Base-by-base conservation (phyloP, 371 early-diverging fungal genomes). In the Mortierella sp. region DNA sequence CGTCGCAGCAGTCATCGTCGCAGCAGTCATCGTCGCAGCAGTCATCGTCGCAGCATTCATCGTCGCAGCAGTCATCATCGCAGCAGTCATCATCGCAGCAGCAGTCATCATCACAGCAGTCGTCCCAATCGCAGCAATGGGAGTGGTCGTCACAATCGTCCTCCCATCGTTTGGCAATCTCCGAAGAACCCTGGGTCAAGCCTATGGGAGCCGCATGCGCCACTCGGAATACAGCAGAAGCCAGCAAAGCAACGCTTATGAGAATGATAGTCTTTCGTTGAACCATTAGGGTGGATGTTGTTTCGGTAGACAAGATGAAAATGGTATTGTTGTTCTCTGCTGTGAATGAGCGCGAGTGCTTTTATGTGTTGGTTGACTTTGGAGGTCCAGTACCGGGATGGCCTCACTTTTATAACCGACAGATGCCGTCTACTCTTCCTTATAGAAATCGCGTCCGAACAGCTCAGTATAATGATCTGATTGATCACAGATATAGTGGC, bases 201-300 rank as follows among this genome's bases (percentile, higher is more conserved):
- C 40, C 66, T 3, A 67, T 34, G 7, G 73, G 73, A n/a, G 62
- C 73, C 0, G 62, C 57, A 28, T 56, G 28, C 31, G 63, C 61
- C 1, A 55, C 35, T 1, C 47, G 61, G 43, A 66, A 47, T 13
- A 49, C n/a, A n/a, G 61, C 47, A 23, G 47, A 19, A 12, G 53
- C 73, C 29, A 66, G 8, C 26, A 72, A 31, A 26, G 73, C 63
- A 10, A 66, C 42, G n/a, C 61, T 62, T 12, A 72, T 29, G 17
- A 72, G 51, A 35, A 62, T 66, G 58, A 72, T 66, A n/a, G 73
- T 62, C 68, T 72, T 72, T 54, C 59, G 62, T 15, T 67, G 57
- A 9, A 63, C 68, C 73, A 72, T 72, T 66, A 23, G 31, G 56
- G 13, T 19, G 1, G 29, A 29, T 45, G 23, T 51, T 35, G 15